A percentile compares a stretch with the other conserved stretches of the same genome.
phyloP scores from a whole-genome alignment of 2,329 filamentous ascomycete genomes.

The Fusarium nisikadoi region DNA sequence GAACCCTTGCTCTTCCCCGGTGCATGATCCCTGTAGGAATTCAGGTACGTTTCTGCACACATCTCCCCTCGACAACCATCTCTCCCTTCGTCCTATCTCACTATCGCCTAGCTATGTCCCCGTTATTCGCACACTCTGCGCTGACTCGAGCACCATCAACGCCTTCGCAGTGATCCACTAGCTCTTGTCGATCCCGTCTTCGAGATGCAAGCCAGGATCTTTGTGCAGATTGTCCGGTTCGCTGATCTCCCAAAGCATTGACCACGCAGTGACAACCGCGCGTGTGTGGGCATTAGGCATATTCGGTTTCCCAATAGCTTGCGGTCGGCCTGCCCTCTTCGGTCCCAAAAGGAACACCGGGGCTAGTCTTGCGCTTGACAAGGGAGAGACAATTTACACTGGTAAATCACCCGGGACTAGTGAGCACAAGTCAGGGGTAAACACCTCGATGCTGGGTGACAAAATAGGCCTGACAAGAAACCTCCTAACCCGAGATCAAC shows the following conservation, averaged over 20 bases:
- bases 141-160: conserved; percentile 21
- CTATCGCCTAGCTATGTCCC: too few relatives aligned
- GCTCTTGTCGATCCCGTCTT: conserved; percentile 31
- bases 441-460: not conserved
- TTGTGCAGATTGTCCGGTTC: conserved; percentile 27
- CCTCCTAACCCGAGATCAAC: rapidly evolving
- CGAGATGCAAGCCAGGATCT: conserved; percentile 10
- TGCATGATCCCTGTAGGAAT: conserved; percentile 19
- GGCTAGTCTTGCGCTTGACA: conserved; percentile 11
- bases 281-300: not conserved
- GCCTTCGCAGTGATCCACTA: conserved; percentile 25
- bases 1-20: conserved; percentile 31
- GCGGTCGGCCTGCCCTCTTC: conserved; percentile 28
- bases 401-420: conserved; percentile 31
- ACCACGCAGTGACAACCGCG: conserved; percentile 29
- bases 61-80: not conserved
- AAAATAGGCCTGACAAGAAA: not conserved
- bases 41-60: not conserved
- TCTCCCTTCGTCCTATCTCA: not conserved
- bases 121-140: not conserved
- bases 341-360: conserved; percentile 16
- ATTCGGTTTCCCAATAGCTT: conserved; percentile 33
- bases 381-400: conserved; percentile 31
- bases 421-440: conserved; percentile 35
- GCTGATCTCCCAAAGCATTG: conserved; percentile 34